Percentiles rank a stretch among this genome's conserved stretches.
Conservation (phyloP, 2,329 filamentous ascomycete species). For the Cadophora gregata region DNA sequence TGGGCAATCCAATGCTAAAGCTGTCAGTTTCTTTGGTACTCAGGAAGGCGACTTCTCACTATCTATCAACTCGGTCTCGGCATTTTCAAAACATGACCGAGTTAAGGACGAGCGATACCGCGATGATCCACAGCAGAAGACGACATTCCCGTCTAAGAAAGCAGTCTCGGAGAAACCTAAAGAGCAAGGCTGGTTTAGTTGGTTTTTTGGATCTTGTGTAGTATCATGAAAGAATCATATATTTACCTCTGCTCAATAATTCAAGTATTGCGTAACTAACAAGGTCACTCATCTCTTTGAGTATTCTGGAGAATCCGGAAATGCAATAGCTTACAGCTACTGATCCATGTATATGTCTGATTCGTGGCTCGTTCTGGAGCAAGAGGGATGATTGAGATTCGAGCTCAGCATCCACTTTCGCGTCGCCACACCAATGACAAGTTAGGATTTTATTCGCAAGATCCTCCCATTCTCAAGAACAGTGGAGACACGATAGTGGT, state of each 20-base stretch:
- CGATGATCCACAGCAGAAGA: slow-evolving; percentile 25
- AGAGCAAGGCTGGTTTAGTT: slow-evolving; percentile 27
- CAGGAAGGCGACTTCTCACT: slow-evolving; percentile 73
- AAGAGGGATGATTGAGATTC: too few species aligned
- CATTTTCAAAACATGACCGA: slow-evolving; percentile 41
- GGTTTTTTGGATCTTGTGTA: slow-evolving; percentile 28
- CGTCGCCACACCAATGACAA: too few species aligned
- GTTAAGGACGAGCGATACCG: slow-evolving; percentile 26
- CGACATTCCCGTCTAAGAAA: background rate
- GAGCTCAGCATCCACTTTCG: too few species aligned
- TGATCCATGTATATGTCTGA: too few species aligned
- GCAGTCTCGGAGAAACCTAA: background rate
- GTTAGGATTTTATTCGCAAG: too few species aligned
- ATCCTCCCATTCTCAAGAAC: too few species aligned
- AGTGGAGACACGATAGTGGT: too few species aligned
- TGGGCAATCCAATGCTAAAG: slow-evolving; percentile 20
- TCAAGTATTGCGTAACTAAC: background rate
- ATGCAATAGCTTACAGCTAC: too few species aligned
- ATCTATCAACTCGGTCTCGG: slow-evolving; percentile 60
- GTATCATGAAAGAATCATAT: slow-evolving; percentile 17
- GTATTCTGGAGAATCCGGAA: too few species aligned
- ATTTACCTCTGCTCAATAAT: background rate
- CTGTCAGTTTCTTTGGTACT: slow-evolving; percentile 70
- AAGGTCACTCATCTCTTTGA: background rate
- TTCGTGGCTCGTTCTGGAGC: too few species aligned